A percentile compares a stretch with the other conserved stretches of the same genome.
phyloP scores from a whole-genome alignment of 176 grass and related monocot species.

The Avena eriantha region DNA sequence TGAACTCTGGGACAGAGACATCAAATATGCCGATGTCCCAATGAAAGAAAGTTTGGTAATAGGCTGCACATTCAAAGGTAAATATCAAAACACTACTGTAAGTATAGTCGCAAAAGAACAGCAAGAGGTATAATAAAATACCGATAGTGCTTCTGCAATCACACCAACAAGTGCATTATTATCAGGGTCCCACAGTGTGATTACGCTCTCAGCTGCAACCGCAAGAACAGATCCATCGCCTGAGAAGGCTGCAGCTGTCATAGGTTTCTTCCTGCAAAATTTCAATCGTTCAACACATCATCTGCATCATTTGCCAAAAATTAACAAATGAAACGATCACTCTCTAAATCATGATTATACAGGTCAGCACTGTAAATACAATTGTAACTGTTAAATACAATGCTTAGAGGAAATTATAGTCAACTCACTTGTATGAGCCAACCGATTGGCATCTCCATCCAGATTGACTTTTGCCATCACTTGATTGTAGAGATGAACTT shows the following conservation, averaged over 20 bases:
- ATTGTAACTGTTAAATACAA: background rate
- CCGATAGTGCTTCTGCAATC: constrained; percentile 87
- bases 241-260: constrained; percentile 87
- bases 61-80: constrained; percentile 59
- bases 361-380: background rate
- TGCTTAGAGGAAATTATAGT: constrained; percentile 24
- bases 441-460: constrained; percentile 99
- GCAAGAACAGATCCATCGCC: constrained; percentile 95
- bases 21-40: constrained; percentile 71
- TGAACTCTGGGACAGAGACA: constrained; percentile 69
- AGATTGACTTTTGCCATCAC: constrained; percentile 54
- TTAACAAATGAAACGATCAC: constrained; percentile 20
- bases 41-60: constrained; percentile 75
- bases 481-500: constrained; percentile 45
- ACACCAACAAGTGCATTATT: constrained; percentile 81
- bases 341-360: background rate
- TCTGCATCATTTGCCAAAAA: background rate
- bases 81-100: constrained; percentile 25
- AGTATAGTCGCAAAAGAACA: constrained; percentile 7
- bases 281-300: constrained; percentile 34
- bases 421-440: constrained; percentile 94
- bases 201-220: constrained; percentile 76
- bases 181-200: constrained; percentile 95
- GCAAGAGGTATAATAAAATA: constrained; percentile 47
- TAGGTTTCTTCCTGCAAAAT: constrained; percentile 76